Percentiles rank a stretch among this genome's conserved stretches.
phyloP scores from a whole-genome alignment of 257 asterid genomes.

The Prunella vulgaris region DNA sequence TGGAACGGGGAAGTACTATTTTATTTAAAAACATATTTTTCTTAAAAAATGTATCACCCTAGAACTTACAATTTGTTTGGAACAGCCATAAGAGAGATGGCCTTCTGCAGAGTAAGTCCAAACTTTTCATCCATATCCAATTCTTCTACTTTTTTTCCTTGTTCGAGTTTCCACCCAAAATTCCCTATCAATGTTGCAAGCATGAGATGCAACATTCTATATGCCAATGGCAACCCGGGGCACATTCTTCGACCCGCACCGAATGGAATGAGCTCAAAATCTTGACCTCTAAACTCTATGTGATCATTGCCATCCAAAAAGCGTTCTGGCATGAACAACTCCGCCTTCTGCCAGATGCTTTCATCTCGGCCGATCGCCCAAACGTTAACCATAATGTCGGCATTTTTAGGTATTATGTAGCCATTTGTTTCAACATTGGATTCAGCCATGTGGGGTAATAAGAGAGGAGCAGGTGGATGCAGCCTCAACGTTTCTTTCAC shows the following conservation, averaged over 20 bases:
- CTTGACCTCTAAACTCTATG: constrained; percentile 24
- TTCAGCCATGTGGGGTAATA: neutral
- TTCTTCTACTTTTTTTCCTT: neutral
- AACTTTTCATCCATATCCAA: constrained; percentile 17
- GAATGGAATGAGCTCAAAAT: constrained; percentile 41
- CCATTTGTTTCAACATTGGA: neutral
- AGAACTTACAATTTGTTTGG: too few species aligned
- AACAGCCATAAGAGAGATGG: too few species aligned
- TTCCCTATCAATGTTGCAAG: constrained; percentile 22
- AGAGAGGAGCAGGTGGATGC: neutral
- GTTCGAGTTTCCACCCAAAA: constrained; percentile 34
- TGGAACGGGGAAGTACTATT: too few species aligned
- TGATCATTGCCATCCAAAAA: constrained; percentile 11
- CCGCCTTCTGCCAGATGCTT: neutral
- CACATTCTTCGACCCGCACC: constrained; percentile 38
- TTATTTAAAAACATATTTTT: too few species aligned
- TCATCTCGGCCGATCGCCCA: neutral
- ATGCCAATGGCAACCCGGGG: constrained; percentile 37
- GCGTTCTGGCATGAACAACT: neutral
- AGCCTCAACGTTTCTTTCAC: neutral
- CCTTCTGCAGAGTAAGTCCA: too few species aligned
- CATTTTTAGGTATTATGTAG: neutral
- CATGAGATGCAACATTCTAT: constrained; percentile 39
- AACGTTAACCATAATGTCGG: neutral
- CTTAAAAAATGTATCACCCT: too few species aligned